phyloP scores from a whole-genome alignment of 768 basidiomycete genomes.

The Hemileccinum impolitum region DNA sequence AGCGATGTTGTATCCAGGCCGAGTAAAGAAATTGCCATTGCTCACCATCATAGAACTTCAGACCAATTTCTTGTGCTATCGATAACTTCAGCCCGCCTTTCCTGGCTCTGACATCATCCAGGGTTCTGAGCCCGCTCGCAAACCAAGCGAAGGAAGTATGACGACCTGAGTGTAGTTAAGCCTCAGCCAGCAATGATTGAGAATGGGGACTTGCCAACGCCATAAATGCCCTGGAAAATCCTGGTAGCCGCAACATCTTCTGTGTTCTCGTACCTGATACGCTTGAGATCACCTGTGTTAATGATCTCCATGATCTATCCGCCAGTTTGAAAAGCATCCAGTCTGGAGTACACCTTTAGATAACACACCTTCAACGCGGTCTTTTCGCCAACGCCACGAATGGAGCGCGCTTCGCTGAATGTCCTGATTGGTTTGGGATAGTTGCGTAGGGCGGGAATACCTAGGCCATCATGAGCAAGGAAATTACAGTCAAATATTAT shows the following conservation, averaged over 20 bases:
- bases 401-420: conserved; percentile 53
- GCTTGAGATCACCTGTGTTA: conserved; percentile 64
- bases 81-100: conserved; percentile 62
- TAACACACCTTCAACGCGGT: conserved; percentile 67
- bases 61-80: conserved; percentile 60
- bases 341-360: too few species aligned
- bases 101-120: conserved; percentile 65
- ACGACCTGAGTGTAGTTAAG: conserved; percentile 42
- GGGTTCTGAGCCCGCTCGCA: conserved; percentile 66
- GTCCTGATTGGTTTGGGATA: conserved; percentile 58
- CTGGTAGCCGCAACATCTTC: conserved; percentile 55
- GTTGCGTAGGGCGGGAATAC: conserved; percentile 53
- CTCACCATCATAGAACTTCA: conserved; percentile 68
- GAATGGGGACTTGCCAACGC: conserved; percentile 60
- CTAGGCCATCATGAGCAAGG: conserved; percentile 33
- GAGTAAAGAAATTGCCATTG: background rate
- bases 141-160: conserved; percentile 73
- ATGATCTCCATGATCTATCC: conserved; percentile 78
- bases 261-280: conserved; percentile 65
- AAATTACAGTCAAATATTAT: background rate
- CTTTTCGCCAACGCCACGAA: conserved; percentile 67
- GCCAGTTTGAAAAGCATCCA: background rate
- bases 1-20: background rate
- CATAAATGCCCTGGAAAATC: conserved; percentile 79
- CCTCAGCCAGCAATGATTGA: background rate